phyloP scores from a whole-genome alignment of 495 filamentous ascomycete genomes.

The Rhizodiscina lignyota region DNA sequence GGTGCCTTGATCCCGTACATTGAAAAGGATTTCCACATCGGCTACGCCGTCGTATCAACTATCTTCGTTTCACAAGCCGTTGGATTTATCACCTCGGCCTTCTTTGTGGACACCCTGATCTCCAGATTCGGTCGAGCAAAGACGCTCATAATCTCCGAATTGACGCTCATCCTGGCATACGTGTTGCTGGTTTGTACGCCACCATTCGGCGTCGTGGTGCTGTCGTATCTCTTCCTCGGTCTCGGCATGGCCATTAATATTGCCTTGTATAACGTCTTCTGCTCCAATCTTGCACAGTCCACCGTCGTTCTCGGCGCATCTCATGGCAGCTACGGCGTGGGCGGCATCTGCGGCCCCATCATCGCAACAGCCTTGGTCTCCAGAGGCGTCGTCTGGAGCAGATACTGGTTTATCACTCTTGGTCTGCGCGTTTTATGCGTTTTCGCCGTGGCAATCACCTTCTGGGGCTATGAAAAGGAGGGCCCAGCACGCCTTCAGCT shows the following conservation, averaged over 20 bases:
- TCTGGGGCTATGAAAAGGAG: conserved; percentile 40
- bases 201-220: conserved; percentile 50
- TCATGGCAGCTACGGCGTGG: conserved; percentile 59
- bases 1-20: conserved; percentile 65
- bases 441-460: conserved; percentile 36
- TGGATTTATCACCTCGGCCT: conserved; percentile 59
- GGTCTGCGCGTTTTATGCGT: conserved; percentile 32
- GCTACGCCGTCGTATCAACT: conserved; percentile 57
- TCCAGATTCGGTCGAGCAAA: conserved; percentile 43
- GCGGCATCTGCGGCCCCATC: conserved; percentile 51
- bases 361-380: conserved; percentile 51
- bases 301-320: conserved; percentile 44
- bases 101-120: conserved; percentile 40
- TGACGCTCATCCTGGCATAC: conserved; percentile 34
- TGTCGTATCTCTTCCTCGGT: conserved; percentile 46
- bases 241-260: conserved; percentile 49
- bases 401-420: conserved; percentile 43
- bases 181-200: conserved; percentile 46
- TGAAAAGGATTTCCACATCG: conserved; percentile 52
- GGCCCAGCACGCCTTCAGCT: conserved; percentile 19
- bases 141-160: conserved; percentile 38
- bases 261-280: conserved; percentile 60
- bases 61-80: conserved; percentile 67
- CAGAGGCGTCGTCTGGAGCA: conserved; percentile 33
- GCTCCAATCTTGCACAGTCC: conserved; percentile 45